Evolutionary conservation across 169 alveolate genomes (phyloP).

Genomic region (Plasmodium gonderi): DNA sequence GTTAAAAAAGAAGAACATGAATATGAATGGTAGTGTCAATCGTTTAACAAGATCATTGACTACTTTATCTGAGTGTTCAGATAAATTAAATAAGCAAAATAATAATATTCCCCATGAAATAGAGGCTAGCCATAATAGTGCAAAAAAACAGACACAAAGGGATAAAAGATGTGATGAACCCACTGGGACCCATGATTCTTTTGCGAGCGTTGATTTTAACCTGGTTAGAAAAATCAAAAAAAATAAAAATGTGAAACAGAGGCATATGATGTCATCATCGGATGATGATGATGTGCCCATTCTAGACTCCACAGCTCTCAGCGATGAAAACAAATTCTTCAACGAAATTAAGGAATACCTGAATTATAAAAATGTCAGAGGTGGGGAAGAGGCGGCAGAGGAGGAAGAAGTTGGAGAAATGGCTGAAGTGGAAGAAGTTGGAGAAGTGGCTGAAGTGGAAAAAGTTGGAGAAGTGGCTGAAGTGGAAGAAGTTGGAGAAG

Average conservation of each 20-base stretch:
- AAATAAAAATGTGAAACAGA: background rate
- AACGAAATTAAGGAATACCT: constrained; percentile 50
- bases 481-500: too few relatives aligned
- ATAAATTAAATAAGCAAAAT: background rate
- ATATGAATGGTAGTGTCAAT: background rate
- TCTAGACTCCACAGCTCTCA: constrained; percentile 3
- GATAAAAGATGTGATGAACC: background rate
- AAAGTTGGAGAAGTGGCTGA: background rate
- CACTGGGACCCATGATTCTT: background rate
- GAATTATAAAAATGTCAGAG: constrained; percentile 2
- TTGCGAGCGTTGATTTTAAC: background rate
- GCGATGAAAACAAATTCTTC: constrained; percentile 33
- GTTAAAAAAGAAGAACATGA: background rate
- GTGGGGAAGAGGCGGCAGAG: background rate
- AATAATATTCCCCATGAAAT: background rate
- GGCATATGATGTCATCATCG: background rate
- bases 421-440: background rate
- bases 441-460: background rate
- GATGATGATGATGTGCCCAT: constrained; percentile 6
- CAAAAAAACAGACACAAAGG: too few relatives aligned
- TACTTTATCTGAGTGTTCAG: background rate
- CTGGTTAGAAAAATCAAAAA: background rate
- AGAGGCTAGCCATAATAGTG: too few relatives aligned
- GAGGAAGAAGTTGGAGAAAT: background rate
- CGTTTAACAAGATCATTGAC: background rate